Base-by-base conservation (phyloP, 129 eudicot genomes). In the Flaveria ramosissima region DNA sequence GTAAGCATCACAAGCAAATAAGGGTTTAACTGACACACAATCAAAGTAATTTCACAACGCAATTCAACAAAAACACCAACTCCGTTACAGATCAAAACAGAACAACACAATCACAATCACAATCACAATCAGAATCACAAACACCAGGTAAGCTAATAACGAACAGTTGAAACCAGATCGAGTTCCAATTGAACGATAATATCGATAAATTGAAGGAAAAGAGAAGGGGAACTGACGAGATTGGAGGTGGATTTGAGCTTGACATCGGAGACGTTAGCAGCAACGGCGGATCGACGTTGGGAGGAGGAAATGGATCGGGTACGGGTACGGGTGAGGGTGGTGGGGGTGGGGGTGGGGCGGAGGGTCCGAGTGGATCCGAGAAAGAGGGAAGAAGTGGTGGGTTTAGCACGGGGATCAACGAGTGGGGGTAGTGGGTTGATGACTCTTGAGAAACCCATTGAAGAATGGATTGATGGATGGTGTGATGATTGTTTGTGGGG, bases 191-290 rank as follows among this genome's bases (percentile, higher is more conserved):
- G 46, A 67, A 17, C 52, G 19, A 67, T 9, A 3, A 3, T 17
- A 39, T 41, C 7, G 16, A 36, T 7, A 15, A 63, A 2, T 32
- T 6, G 9, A 14, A 16, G 67, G 1, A 17, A 67, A 67, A 36
- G 0, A 43, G 4, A 59, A 10, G 26, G 14, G 47, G 12, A 17
- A n/a, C 79, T 75, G 0, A 75, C 79, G 71, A 75, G 79, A 75
- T 75, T 63, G 0, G 79, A 6, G 13, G 48, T 11, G 27, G 79
- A 24, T 63, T 75, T 63, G 17, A 27, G 26, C 47, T 62, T 75
- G 41, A 75, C 79, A 26, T 75, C 79, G 32, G 72, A 75, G 46
- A 63, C 71, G 12, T 52, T 53, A 61, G 65, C 70, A 32, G 66
- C 79, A 30, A 52, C 41, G 7, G 47, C 23, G 48, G 79, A 75